phyloP scores from a whole-genome alignment of 805 yeast genomes.

The Pichia rugopelliculosa region DNA sequence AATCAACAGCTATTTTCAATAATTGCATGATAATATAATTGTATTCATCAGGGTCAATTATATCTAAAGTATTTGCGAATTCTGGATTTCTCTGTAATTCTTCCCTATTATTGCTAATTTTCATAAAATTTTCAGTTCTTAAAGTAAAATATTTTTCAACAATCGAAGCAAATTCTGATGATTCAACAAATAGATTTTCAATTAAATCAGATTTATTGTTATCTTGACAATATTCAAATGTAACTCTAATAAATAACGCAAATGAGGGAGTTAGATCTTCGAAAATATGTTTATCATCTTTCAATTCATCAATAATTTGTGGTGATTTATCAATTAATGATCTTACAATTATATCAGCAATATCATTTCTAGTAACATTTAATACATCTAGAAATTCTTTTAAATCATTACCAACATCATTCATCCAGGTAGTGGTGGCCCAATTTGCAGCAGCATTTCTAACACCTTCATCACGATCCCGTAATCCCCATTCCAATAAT shows the following conservation, averaged over 20 bases:
- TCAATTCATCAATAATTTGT: slow-evolving; percentile 54
- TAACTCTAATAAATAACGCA: slow-evolving; percentile 62
- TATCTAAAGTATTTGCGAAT: slow-evolving; percentile 18
- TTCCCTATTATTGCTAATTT: slow-evolving; percentile 19
- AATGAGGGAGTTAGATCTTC: slow-evolving; percentile 62
- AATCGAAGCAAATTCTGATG: slow-evolving; percentile 57
- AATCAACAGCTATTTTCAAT: slow-evolving; percentile 54
- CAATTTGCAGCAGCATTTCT: slow-evolving; percentile 62
- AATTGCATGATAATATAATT: slow-evolving; percentile 75
- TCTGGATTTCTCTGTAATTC: slow-evolving; percentile 13
- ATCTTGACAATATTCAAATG: slow-evolving; percentile 55
- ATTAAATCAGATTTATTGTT: slow-evolving; percentile 44
- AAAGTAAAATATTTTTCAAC: slow-evolving; percentile 49
- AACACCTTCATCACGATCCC: slow-evolving; percentile 76
- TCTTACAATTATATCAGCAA: slow-evolving; percentile 62
- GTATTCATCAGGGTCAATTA: slow-evolving; percentile 46
- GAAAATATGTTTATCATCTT: slow-evolving; percentile 65
- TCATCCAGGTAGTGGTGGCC: slow-evolving; percentile 69
- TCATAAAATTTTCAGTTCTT: slow-evolving; percentile 29
- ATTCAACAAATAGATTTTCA: slow-evolving; percentile 72
- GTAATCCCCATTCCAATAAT: slow-evolving; percentile 75
- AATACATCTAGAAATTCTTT: slow-evolving; percentile 63
- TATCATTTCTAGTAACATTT: slow-evolving; percentile 58
- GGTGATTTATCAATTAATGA: slow-evolving; percentile 53
- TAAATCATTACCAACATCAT: slow-evolving; percentile 59